phyloP scores from a whole-genome alignment of 169 alveolate genomes.

The Plasmodium blacklocki region DNA sequence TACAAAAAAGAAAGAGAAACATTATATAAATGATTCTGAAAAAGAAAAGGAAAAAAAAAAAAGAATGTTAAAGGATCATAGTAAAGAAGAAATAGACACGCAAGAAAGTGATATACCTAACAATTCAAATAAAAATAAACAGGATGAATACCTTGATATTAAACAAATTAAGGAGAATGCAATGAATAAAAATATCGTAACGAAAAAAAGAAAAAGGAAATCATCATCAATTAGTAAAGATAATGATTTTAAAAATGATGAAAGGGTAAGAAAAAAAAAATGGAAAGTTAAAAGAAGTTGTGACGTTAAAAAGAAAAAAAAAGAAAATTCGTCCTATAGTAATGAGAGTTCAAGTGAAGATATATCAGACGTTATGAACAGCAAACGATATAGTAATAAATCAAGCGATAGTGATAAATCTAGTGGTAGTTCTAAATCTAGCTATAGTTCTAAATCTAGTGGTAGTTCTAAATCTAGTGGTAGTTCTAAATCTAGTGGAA shows the following conservation, averaged over 20 bases:
- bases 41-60: background rate
- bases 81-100: background rate
- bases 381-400: no score
- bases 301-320: background rate
- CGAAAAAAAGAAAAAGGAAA: constrained; percentile 15
- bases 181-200: constrained; percentile 15
- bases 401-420: no score
- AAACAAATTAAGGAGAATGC: background rate
- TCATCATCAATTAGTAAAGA: background rate
- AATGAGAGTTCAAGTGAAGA: no score
- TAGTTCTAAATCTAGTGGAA: no score
- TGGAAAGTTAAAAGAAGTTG: background rate
- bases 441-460: background rate
- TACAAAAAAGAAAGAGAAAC: no score
- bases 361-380: no score
- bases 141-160: background rate
- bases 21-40: no score
- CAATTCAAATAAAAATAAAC: background rate
- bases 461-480: background rate
- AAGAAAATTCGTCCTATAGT: background rate
- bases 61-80: background rate
- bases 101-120: background rate
- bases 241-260: background rate
- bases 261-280: background rate
- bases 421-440: background rate